phyloP scores from a whole-genome alignment of 1,284 basidiomycete species.

The Trichosporon asahii region DNA sequence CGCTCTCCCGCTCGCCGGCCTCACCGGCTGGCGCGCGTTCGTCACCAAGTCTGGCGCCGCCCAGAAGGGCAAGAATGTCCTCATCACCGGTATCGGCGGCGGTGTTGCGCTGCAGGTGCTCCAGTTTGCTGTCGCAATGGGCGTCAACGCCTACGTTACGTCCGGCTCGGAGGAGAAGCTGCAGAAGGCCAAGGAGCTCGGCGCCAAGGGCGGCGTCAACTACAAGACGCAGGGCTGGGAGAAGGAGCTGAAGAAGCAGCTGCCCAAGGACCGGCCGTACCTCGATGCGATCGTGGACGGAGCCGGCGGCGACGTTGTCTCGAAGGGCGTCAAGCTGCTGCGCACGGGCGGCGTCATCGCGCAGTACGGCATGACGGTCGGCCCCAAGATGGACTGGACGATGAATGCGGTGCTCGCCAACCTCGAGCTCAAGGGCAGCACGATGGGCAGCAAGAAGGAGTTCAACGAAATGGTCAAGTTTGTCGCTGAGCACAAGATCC shows the following conservation, averaged over 20 bases:
- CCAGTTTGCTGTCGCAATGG: constrained; percentile 22
- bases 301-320: constrained; percentile 22
- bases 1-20: constrained; percentile 20
- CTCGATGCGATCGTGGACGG: constrained; percentile 25
- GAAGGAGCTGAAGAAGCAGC: constrained; percentile 24
- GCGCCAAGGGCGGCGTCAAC: constrained; percentile 21
- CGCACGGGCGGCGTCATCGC: constrained; percentile 23
- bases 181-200: constrained; percentile 15
- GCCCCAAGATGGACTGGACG: constrained; percentile 25
- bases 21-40: constrained; percentile 24
- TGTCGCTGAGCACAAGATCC: constrained; percentile 20
- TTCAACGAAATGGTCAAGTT: constrained; percentile 23
- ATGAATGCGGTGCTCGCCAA: constrained; percentile 26
- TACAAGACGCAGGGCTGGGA: constrained; percentile 24
- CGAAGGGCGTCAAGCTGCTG: constrained; percentile 18
- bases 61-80: constrained; percentile 20
- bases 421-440: constrained; percentile 21
- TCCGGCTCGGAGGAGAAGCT: constrained; percentile 19
- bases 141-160: constrained; percentile 22
- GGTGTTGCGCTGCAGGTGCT: constrained; percentile 23
- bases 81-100: constrained; percentile 25
- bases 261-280: constrained; percentile 23
- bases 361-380: constrained; percentile 26
- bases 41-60: constrained; percentile 21
- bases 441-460: constrained; percentile 24